Conservation (phyloP, 129 eudicot species). For the Dittrichia graveolens region DNA sequence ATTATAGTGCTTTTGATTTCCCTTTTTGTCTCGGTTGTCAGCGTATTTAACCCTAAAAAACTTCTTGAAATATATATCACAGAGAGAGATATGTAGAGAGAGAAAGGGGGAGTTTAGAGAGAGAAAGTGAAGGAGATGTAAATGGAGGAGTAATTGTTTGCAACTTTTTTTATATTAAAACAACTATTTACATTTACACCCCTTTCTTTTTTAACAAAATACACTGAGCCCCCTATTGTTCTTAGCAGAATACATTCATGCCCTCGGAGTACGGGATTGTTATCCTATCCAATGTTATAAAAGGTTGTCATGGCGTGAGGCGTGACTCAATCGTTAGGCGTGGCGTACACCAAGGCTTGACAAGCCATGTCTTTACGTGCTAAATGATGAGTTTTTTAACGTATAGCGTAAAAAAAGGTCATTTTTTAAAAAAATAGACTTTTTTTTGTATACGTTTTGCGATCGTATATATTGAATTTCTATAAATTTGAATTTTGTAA, state of each 20-base stretch:
- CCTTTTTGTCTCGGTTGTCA: slow-evolving; percentile 34
- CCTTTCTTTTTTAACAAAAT: neutral
- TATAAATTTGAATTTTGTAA: too few species aligned
- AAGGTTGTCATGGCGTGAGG: too few species aligned
- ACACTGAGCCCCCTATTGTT: neutral
- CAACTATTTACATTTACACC: neutral
- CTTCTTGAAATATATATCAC: slow-evolving; percentile 26
- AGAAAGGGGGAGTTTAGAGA: slow-evolving; percentile 23
- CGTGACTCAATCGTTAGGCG: too few species aligned
- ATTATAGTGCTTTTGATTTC: slow-evolving; percentile 28
- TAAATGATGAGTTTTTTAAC: too few species aligned
- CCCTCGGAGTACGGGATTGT: too few species aligned
- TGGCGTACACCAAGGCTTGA: too few species aligned
- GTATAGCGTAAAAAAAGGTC: too few species aligned
- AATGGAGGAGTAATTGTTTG: slow-evolving; percentile 15
- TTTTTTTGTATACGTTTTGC: too few species aligned
- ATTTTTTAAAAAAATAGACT: too few species aligned
- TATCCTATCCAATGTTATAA: too few species aligned
- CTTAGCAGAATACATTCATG: neutral
- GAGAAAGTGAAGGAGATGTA: slow-evolving; percentile 25
- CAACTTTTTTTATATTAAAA: slow-evolving; percentile 8
- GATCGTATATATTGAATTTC: too few species aligned
- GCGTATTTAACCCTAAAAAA: slow-evolving; percentile 34
- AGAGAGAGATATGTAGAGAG: slow-evolving; percentile 31
- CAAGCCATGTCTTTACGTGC: too few species aligned